phyloP scores from a whole-genome alignment of 2,329 filamentous ascomycete genomes.

The Colletotrichum caudatum region DNA sequence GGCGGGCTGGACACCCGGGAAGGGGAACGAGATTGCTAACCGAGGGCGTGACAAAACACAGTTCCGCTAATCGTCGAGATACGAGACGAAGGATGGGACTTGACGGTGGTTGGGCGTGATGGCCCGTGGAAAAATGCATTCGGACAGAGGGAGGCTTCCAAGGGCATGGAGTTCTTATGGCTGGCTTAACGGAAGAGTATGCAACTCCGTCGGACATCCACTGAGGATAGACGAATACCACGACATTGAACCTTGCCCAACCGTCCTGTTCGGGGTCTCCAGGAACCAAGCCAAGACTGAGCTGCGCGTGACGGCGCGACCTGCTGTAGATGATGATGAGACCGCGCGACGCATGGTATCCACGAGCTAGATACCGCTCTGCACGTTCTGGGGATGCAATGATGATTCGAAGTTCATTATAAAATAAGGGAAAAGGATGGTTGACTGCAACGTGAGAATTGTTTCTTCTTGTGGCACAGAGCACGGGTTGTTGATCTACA shows the following conservation, averaged over 20 bases:
- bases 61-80: constrained; percentile 53
- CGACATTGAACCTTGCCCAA: constrained; percentile 52
- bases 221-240: constrained; percentile 59
- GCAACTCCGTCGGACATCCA: constrained; percentile 57
- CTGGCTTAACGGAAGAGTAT: constrained; percentile 57
- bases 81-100: constrained; percentile 38
- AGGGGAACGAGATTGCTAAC: constrained; percentile 39
- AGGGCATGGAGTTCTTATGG: constrained; percentile 55
- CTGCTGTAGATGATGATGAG: constrained; percentile 9
- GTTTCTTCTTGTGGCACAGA: constrained; percentile 23
- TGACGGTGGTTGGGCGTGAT: constrained; percentile 43
- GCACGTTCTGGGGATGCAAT: constrained; percentile 35
- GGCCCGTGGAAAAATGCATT: constrained; percentile 52
- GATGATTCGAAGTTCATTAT: constrained; percentile 26
- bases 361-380: constrained; percentile 15
- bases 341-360: constrained; percentile 17
- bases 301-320: constrained; percentile 26
- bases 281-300: constrained; percentile 11
- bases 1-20: not conserved
- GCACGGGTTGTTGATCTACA: constrained; percentile 36
- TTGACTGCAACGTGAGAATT: not conserved
- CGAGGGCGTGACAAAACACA: constrained; percentile 38
- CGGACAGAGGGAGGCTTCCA: constrained; percentile 58
- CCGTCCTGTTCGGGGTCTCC: constrained; percentile 15
- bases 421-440: not conserved